These are phyloP conservation scores for Aeminium ludgeri DNA, from an alignment of 495 filamentous ascomycete genomes.

Conservation along the genomic window DNA sequence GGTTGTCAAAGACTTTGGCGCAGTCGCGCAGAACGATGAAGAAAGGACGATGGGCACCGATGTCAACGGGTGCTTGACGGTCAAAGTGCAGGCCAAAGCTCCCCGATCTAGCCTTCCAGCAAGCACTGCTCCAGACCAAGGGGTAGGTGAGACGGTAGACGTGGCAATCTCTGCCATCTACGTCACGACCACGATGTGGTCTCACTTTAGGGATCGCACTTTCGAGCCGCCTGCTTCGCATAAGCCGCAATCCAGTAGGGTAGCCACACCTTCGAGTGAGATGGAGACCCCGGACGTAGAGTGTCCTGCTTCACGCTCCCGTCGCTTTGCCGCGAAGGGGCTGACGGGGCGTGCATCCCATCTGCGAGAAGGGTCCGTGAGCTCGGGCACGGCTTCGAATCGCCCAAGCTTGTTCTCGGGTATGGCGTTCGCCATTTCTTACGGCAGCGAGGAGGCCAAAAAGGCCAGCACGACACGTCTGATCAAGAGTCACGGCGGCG, in stretches of 20 bases:
- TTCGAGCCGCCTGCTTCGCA: slow-evolving; percentile 9
- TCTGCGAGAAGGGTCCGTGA: slow-evolving; percentile 9
- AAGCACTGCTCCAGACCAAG: neutral
- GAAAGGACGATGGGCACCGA: slow-evolving; percentile 19
- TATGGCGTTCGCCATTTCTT: slow-evolving; percentile 71
- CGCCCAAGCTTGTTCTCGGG: slow-evolving; percentile 38
- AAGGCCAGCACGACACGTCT: slow-evolving; percentile 34
- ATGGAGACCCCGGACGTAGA: slow-evolving; percentile 6
- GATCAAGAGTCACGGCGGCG: slow-evolving; percentile 49
- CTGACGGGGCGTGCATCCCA: neutral
- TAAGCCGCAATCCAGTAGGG: neutral
- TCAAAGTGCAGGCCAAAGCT: slow-evolving; percentile 18
- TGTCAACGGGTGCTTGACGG: slow-evolving; percentile 18
- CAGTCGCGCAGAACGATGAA: slow-evolving; percentile 8
- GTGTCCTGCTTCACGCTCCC: slow-evolving; percentile 19
- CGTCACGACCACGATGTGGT: slow-evolving; percentile 22
- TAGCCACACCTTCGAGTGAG: slow-evolving; percentile 16
- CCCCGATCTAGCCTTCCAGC: slow-evolving; percentile 18
- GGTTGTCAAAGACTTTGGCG: slow-evolving; percentile 25
- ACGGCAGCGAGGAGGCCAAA: slow-evolving; percentile 35
- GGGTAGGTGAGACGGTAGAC: slow-evolving; percentile 10
- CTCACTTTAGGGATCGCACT: slow-evolving; percentile 18
- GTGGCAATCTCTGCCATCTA: slow-evolving; percentile 24
- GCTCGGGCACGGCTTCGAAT: neutral
- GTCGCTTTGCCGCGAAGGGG: slow-evolving; percentile 5